A percentile compares a stretch with the other conserved stretches of the same genome.
These are phyloP conservation scores for Phialocephala subalpina DNA, from an alignment of 2,329 filamentous ascomycete genomes.

Conservation along the genomic window DNA sequence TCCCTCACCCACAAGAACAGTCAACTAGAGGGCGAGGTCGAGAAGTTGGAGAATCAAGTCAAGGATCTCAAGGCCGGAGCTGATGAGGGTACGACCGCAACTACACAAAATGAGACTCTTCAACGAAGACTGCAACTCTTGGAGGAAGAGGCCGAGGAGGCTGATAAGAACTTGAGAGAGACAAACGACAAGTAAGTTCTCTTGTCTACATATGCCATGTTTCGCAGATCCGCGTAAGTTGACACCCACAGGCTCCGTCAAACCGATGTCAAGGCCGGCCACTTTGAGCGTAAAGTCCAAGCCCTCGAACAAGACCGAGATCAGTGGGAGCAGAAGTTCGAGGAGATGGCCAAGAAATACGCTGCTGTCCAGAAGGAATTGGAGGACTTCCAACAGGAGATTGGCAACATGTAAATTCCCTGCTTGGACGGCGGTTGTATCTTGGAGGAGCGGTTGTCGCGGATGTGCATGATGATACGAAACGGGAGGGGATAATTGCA, in stretches of 20 bases:
- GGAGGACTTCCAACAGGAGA: conserved; percentile 88
- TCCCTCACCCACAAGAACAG: conserved; percentile 96
- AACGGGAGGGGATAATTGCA: conserved; percentile 32
- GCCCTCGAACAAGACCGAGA: conserved; percentile 91
- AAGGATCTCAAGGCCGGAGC: conserved; percentile 89
- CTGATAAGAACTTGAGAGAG: conserved; percentile 95
- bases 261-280: conserved; percentile 98
- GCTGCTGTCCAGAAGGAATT: conserved; percentile 84
- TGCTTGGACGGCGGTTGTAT: conserved; percentile 16
- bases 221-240: conserved; percentile 27
- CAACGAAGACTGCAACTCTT: conserved; percentile 93
- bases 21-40: conserved; percentile 87
- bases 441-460: conserved; percentile 6
- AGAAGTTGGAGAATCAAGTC: conserved; percentile 86
- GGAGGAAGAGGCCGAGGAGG: conserved; percentile 97
- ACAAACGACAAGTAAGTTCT: conserved; percentile 95
- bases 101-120: conserved; percentile 90
- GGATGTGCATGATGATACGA: conserved; percentile 27
- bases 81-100: conserved; percentile 81
- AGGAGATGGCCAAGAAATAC: conserved; percentile 96
- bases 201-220: conserved; percentile 10
- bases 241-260: conserved; percentile 79
- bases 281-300: conserved; percentile 99
- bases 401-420: conserved; percentile 81
- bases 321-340: conserved; percentile 97